Evolutionary conservation across 345 rosid species (phyloP), one percentile per base, ranked within the genome.

Genomic region (Melastoma malabathricum): DNA sequence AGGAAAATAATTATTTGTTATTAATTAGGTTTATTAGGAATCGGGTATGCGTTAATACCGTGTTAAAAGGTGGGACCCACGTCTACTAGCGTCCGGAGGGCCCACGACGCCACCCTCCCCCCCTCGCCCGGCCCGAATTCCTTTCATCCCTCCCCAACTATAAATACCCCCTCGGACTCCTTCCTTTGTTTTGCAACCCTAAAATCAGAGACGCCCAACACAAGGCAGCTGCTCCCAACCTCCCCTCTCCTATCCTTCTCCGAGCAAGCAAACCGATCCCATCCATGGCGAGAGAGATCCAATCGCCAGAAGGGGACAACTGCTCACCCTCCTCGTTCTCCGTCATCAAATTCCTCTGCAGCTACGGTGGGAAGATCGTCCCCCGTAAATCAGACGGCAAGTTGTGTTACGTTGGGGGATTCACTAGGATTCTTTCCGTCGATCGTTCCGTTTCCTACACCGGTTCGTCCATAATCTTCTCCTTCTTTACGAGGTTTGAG

Each of bases 391-490:
- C 62, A 3, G 95, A 86, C 68, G 89, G 93, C 20, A 60, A 72
- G 58, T 89, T 86, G 31, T 92, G 96, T 48, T 92, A 92, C 71
- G 78, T 70, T 27, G 95, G 96, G 34, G 95, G 98, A 18, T 59
- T 65, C 54, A 92, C 89, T 62, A 62, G 98, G 59, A 79, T 92
- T 43, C 80, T 92, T n/a, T 52, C 95, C 58, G 85, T 84, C 39
- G 65, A 74, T 48, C 85, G 84, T 27, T 72, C 85, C 18, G 56
- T 82, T 13, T 72, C 86, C 16, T 86, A 56, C 48, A 13, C 81
- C 65, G 98, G 94, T 89, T 57, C 15, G 66, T 29, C 27, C n/a
- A 16, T n/a, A n/a, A n/a, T n/a, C n/a, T n/a, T n/a, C n/a, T n/a
- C n/a, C n/a, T n/a, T n/a, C n/a, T n/a, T n/a, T n/a, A n/a, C n/a